phyloP scores from a whole-genome alignment of 2,329 filamentous ascomycete species.

The Achaetomium macrosporum region DNA sequence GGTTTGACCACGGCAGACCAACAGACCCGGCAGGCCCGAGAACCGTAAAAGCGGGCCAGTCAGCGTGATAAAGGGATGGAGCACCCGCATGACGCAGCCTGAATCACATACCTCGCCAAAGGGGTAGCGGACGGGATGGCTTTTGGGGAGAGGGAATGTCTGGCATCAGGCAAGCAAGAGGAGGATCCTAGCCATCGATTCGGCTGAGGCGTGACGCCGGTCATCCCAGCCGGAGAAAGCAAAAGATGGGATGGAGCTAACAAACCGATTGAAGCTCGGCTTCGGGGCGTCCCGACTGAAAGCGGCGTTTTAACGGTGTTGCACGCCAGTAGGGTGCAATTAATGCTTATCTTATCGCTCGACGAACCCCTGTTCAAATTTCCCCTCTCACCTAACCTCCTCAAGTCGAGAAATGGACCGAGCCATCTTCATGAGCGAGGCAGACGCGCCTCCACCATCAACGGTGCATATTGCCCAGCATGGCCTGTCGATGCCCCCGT shows the following conservation, averaged over 20 bases:
- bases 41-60: conserved; percentile 11
- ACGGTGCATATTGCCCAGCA: conserved; percentile 22
- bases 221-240: not conserved
- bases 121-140: no score
- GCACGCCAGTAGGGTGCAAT: not conserved
- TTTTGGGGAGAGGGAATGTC: no score
- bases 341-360: conserved; percentile 7
- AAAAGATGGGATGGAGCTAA: not conserved
- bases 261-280: not conserved
- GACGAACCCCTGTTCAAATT: conserved; percentile 14
- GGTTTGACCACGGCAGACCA: not conserved
- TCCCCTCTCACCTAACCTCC: not conserved
- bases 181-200: no score
- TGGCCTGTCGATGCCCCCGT: conserved; percentile 39
- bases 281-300: not conserved
- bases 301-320: not conserved
- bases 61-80: conserved; percentile 10
- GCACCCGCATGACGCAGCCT: conserved; percentile 7
- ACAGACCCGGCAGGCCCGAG: conserved; percentile 7
- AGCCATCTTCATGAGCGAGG: not conserved
- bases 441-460: not conserved
- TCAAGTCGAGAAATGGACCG: not conserved
- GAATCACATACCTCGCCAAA: not conserved
- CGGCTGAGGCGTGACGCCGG: no score
- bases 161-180: not conserved